A percentile compares a stretch with the other conserved stretches of the same genome.
phyloP scores from a whole-genome alignment of 2,329 filamentous ascomycete species.

The Neofusicoccum ribis region DNA sequence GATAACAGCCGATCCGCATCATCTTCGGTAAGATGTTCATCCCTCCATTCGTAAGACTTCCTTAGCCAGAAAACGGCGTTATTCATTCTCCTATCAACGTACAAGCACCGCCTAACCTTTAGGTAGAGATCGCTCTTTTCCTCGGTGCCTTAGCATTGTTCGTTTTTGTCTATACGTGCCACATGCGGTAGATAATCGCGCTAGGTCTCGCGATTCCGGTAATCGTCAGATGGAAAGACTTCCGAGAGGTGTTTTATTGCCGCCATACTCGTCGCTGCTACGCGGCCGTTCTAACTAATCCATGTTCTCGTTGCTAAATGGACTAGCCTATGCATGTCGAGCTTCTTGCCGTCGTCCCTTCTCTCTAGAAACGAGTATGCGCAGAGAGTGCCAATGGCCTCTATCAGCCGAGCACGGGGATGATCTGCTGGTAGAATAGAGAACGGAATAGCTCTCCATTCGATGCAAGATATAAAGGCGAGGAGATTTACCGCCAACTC shows the following conservation, averaged over 20 bases:
- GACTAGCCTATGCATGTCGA: slow-evolving; percentile 38
- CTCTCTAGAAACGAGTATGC: slow-evolving; percentile 34
- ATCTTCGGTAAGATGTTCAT: not conserved
- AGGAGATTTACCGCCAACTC: slow-evolving; percentile 37
- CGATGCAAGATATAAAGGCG: slow-evolving; percentile 31
- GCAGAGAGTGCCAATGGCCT: slow-evolving; percentile 35
- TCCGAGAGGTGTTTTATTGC: slow-evolving; percentile 25
- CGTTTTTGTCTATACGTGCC: slow-evolving; percentile 16
- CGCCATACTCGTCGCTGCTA: slow-evolving; percentile 23
- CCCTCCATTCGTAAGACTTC: slow-evolving; percentile 21
- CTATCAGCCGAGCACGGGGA: slow-evolving; percentile 24
- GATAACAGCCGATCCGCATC: not conserved
- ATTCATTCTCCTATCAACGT: slow-evolving; percentile 20
- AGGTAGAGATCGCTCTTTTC: slow-evolving; percentile 19
- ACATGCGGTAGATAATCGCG: slow-evolving; percentile 34
- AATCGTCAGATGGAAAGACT: slow-evolving; percentile 25
- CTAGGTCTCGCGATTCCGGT: slow-evolving; percentile 28
- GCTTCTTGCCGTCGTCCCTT: slow-evolving; percentile 22
- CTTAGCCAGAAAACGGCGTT: slow-evolving; percentile 20
- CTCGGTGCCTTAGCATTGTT: not conserved
- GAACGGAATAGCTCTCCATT: slow-evolving; percentile 29
- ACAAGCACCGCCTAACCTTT: slow-evolving; percentile 19
- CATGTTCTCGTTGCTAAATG: slow-evolving; percentile 36
- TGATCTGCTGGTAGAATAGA: slow-evolving; percentile 31
- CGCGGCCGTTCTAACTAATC: slow-evolving; percentile 27